Conservation (phyloP, 768 basidiomycete species). For the Lactarius psammicola region DNA sequence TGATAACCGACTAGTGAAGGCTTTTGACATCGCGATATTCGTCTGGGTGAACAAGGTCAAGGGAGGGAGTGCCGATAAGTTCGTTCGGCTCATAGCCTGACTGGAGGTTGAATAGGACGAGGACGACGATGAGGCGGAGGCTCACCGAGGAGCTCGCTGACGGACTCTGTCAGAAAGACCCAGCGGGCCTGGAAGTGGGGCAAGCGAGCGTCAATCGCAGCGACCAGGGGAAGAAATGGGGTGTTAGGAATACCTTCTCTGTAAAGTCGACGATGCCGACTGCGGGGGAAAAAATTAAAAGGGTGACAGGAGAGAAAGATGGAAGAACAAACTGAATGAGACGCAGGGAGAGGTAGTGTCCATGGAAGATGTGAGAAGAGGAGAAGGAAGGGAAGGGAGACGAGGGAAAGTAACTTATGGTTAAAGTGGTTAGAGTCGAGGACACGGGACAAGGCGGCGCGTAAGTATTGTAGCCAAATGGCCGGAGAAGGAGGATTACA, state of each 20-base stretch:
- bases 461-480: constrained; percentile 8
- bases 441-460: no score
- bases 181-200: constrained; percentile 51
- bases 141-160: constrained; percentile 61
- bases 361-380: constrained; percentile 20
- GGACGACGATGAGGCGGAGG: not conserved
- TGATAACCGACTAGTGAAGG: constrained; percentile 62
- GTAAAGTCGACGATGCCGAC: constrained; percentile 83
- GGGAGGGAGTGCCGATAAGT: constrained; percentile 62
- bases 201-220: not conserved
- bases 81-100: constrained; percentile 74
- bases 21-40: constrained; percentile 64
- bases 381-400: constrained; percentile 1
- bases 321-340: constrained; percentile 66
- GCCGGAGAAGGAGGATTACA: constrained; percentile 5
- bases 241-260: constrained; percentile 50
- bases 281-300: constrained; percentile 33
- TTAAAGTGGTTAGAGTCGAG: not conserved
- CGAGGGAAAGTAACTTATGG: constrained; percentile 9
- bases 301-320: constrained; percentile 20
- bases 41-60: constrained; percentile 80
- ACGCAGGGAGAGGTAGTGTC: constrained; percentile 47
- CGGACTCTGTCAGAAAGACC: constrained; percentile 65
- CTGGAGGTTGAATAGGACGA: not conserved
- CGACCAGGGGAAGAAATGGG: constrained; percentile 27